These are phyloP conservation scores for sunflower (Helianthus annuus) DNA, from an alignment of 129 eudicot genomes.

Conservation along the genomic window DNA sequence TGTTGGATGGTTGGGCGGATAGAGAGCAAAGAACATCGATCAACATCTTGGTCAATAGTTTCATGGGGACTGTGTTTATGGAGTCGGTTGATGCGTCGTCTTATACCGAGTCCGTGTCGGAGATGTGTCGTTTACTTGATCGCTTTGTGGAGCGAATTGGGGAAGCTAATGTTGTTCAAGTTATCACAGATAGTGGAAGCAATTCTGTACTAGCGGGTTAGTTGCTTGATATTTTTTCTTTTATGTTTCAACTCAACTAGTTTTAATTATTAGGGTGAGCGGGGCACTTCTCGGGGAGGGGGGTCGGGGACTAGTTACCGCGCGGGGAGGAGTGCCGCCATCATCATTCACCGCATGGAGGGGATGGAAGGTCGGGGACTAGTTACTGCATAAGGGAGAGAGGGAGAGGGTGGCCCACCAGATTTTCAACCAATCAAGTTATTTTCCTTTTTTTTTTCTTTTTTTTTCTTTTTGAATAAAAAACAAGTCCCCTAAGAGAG, in stretches of 20 bases:
- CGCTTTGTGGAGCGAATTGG: not conserved
- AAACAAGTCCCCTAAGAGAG: no score
- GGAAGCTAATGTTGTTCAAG: conserved; percentile 12
- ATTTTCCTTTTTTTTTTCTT: no score
- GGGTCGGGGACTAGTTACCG: no score
- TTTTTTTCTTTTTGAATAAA: no score
- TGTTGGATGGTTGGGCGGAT: not conserved
- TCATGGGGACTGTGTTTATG: not conserved
- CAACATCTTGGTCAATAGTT: not conserved
- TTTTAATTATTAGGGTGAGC: not conserved
- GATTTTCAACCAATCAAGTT: no score
- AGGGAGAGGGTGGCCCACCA: no score
- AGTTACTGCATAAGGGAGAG: no score
- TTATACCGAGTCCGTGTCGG: not conserved
- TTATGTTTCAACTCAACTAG: not conserved
- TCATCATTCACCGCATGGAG: no score
- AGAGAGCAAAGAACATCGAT: not conserved
- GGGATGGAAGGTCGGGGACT: no score
- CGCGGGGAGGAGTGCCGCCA: no score
- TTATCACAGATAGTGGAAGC: not conserved
- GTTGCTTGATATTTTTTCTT: not conserved
- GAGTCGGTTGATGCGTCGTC: not conserved
- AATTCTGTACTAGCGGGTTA: not conserved
- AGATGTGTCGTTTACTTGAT: not conserved
- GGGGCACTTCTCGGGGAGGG: no score